A percentile compares a stretch with the other conserved stretches of the same genome.
These are phyloP conservation scores for Mycena haematopus DNA, from an alignment of 768 basidiomycete genomes.

Conservation along the genomic window DNA sequence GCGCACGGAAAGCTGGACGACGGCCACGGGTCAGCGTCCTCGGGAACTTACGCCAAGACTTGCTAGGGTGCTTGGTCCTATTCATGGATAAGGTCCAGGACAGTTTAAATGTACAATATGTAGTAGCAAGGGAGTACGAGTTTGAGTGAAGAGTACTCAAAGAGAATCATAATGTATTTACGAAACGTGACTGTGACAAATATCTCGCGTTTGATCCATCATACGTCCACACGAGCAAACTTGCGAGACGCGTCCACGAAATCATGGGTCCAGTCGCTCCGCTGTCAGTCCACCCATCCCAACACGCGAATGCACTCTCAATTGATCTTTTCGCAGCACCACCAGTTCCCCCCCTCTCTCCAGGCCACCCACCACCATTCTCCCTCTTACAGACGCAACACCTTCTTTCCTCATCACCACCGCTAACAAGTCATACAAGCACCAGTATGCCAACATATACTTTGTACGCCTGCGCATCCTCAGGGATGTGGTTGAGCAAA, in stretches of 20 bases:
- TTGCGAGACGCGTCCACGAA: conserved; percentile 12
- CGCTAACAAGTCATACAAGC: conserved; percentile 55
- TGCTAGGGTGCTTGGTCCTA: conserved; percentile 50
- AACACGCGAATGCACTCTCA: neutral
- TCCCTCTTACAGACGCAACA: conserved; percentile 41
- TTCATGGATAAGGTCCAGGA: neutral
- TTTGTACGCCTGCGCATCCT: conserved; percentile 52
- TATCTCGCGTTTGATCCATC: neutral
- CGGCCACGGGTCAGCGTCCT: conserved; percentile 52
- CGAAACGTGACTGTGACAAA: too few relatives aligned
- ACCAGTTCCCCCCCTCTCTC: conserved; percentile 31
- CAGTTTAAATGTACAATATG: conserved; percentile 4
- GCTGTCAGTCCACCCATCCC: conserved; percentile 8
- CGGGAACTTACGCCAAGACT: conserved; percentile 72
- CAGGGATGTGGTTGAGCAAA: conserved; percentile 48
- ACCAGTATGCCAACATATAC: conserved; percentile 66
- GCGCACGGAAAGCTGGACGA: conserved; percentile 52
- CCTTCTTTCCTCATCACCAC: conserved; percentile 54
- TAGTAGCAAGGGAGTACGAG: too few relatives aligned
- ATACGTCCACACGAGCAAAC: conserved; percentile 40
- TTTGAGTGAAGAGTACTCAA: too few relatives aligned
- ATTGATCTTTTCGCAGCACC: conserved; percentile 29
- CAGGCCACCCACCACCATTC: conserved; percentile 47
- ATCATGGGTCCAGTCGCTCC: conserved; percentile 11
- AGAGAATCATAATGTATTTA: too few relatives aligned